Evolutionary conservation across 257 asterid genomes (phyloP), one percentile per base, ranked within the genome.

Genomic region (Fraxinus pennsylvanica): DNA sequence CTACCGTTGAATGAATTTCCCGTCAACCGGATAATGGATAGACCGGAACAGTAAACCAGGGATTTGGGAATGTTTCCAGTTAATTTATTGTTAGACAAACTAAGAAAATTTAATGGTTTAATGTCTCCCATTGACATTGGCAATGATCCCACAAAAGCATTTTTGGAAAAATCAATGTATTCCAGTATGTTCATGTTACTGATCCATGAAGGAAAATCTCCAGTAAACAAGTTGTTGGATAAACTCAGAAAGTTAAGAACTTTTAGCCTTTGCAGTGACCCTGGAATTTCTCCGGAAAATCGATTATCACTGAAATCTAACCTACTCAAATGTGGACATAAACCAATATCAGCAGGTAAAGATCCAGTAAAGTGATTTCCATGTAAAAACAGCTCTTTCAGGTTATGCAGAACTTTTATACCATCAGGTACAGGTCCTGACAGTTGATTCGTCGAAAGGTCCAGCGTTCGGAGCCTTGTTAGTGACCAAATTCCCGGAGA

Each of bases 121-220:
- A 94, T 69, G 10, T 83, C 89, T 15, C 91, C 94, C 0, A 91
- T 84, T 32, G 93, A 73, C 21, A 82, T 7, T 15, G 99, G 96
- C 21, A 91, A 80, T 8, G 89, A 65, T 3, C 98, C 97, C 1
- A 81, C 82, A 3, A 95, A 72, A 63, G 70, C 84, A 73, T 95
- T 95, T 79, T 85, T 83, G 0, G 98, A 88, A 19, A 95, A 52
- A 81, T 95, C 97, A 0, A 89, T 0, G 78, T 68, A 65, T 30
- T 91, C 88, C 74, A 96, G 82, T 81, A 83, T 83, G 76, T 63
- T 79, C 82, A 89, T 52, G 25, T 84, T 81, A 7, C 82, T 77
- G 66, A 93, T 85, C 98, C 98, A 92, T 17, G 71, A 81, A 74
- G 99, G 99, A 79, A 96, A 92, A 14, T 80, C 90, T 66, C 97